These are phyloP conservation scores for Daldinia sp. DNA, from an alignment of 2,329 filamentous ascomycete genomes.

Conservation along the genomic window DNA sequence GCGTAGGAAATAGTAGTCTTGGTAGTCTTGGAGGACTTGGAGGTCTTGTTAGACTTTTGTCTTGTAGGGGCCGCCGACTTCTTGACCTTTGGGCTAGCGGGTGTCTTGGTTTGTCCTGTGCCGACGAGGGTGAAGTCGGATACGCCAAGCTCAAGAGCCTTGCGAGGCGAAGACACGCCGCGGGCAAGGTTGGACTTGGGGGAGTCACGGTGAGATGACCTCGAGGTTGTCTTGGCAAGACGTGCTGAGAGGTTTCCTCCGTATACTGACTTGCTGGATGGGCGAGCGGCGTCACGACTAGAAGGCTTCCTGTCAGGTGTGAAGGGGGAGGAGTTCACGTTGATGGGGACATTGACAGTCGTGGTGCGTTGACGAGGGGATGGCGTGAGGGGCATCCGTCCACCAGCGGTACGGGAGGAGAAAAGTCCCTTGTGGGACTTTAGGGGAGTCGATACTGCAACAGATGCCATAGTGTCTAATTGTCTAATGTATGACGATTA, in stretches of 20 bases:
- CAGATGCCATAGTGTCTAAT: conserved; percentile 74
- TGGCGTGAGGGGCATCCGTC: conserved; percentile 92
- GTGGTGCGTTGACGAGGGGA: conserved; percentile 76
- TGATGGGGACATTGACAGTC: conserved; percentile 58
- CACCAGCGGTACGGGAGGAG: conserved; percentile 89
- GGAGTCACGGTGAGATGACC: conserved; percentile 78
- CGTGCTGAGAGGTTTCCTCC: conserved; percentile 81
- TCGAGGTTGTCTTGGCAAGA: conserved; percentile 74
- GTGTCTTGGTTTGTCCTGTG: conserved; percentile 73
- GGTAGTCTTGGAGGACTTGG: no score
- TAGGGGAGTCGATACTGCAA: conserved; percentile 84
- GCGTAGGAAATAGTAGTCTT: conserved; percentile 85
- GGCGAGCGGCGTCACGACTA: conserved; percentile 58
- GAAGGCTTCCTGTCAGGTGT: conserved; percentile 72
- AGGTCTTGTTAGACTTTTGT: conserved; percentile 73
- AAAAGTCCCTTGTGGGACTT: conserved; percentile 96
- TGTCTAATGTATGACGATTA: conserved; percentile 49
- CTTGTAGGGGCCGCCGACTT: conserved; percentile 57
- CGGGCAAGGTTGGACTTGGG: conserved; percentile 96
- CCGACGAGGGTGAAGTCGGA: conserved; percentile 93
- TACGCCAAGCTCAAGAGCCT: conserved; percentile 84
- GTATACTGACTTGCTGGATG: conserved; percentile 76
- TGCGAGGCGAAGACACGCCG: conserved; percentile 77
- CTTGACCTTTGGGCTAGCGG: conserved; percentile 60
- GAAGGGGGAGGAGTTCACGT: conserved; percentile 75